A percentile compares a stretch with the other conserved stretches of the same genome.
Evolutionary conservation across 768 basidiomycete species (phyloP).

Genomic region (Boletus vermiculosoides): DNA sequence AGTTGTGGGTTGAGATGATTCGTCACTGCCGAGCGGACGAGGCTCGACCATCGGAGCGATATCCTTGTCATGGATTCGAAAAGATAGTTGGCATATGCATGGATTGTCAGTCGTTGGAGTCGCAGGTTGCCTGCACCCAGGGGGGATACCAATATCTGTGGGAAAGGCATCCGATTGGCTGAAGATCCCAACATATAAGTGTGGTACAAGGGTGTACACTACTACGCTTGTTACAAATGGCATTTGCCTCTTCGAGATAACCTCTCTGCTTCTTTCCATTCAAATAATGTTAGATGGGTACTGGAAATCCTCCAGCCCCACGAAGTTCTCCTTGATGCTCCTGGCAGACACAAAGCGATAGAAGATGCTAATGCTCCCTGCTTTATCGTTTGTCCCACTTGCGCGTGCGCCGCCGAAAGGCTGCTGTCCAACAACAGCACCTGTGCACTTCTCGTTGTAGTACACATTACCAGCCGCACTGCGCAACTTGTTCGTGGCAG

Average conservation of each 20-base stretch:
- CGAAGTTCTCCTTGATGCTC: slow-evolving; percentile 97
- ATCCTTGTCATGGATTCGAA: not conserved
- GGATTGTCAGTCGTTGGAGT: not conserved
- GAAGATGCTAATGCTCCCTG: slow-evolving; percentile 77
- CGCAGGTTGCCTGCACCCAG: not conserved
- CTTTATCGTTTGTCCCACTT: slow-evolving; percentile 98
- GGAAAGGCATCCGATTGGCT: not conserved
- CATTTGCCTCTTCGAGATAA: not conserved
- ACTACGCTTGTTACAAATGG: not conserved
- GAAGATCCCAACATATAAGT: not conserved
- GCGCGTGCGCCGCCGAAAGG: slow-evolving; percentile 94
- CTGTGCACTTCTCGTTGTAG: slow-evolving; percentile 98
- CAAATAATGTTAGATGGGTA: slow-evolving; percentile 88
- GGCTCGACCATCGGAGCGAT: not conserved
- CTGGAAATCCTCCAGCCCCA: slow-evolving; percentile 70
- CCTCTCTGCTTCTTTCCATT: slow-evolving; percentile 4
- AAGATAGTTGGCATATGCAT: not conserved
- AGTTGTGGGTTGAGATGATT: not conserved
- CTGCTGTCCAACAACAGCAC: slow-evolving; percentile 96
- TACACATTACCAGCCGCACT: slow-evolving; percentile 96
- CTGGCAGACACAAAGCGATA: slow-evolving; percentile 84
- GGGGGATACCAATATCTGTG: not conserved
- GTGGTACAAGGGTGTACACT: not conserved
- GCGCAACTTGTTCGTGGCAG: slow-evolving; percentile 78
- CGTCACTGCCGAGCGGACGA: not conserved